Evolutionary conservation across 2,329 filamentous ascomycete genomes (phyloP), one percentile per base, ranked within the genome.

Genomic region (Fusarium decemcellulare): DNA sequence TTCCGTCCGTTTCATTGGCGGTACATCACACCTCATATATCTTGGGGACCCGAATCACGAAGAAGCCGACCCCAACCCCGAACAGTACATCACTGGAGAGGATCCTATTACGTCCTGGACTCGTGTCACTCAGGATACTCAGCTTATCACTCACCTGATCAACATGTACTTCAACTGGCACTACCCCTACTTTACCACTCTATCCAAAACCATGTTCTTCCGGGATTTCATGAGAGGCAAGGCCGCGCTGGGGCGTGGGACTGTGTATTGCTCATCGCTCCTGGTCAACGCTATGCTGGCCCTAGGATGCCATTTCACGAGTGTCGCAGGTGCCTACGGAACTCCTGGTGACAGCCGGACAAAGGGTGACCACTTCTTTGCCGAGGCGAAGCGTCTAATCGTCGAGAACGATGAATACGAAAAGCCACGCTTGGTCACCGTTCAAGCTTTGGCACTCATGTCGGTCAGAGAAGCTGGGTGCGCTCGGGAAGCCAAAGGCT

Each of bases 81-180:
- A 83, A 6, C 85, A 87, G 39, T 80, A 85, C 59, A 77, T 80
- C 15, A 81, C 84, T 16, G 83, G 87, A 65, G 89, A 92, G 54
- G 88, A 95, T 65, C 91, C 94, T 5, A 86, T 96, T 57, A 90
- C 89, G 18, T 95, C 92, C 57, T 99, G 96, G 96, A 97, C 95
- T 0, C 88, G 86, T 15, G 94, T 97, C 47, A 97, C 94, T 2
- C 85, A 90, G 53, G 94, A 98, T 77, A 86, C 90, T 27, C 88
- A 92, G 57, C 85, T 97, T 47, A 90, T 98, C 72, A 88, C 91
- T 15, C 95, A 98, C 79, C 88, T 99, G 16, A 89, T 99, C 77
- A 95, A 95, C 75, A 95, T 98, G 93, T 99, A 99, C 81, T 98
- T 98, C 81, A 94, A 91, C 73, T 98, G 95, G 92, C 96, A 98